Percentiles rank a stretch among this genome's conserved stretches.
Evolutionary conservation across 2,329 filamentous ascomycete genomes (phyloP).

Genomic region (Cryphonectria japonica): DNA sequence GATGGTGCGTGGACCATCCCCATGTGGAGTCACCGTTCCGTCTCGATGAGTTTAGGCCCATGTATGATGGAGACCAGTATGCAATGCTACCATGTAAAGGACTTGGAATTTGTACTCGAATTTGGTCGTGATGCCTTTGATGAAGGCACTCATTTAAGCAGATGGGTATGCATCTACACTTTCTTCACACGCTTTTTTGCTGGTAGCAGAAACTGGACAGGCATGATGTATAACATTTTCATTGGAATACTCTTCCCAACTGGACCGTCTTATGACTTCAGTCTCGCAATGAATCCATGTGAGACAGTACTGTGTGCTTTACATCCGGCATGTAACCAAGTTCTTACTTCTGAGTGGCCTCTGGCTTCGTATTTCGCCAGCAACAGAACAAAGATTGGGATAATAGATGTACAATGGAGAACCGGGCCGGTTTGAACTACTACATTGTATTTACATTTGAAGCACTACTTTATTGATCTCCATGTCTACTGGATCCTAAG

Average conservation of each 20-base stretch:
- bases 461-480: background rate
- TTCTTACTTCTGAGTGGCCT: background rate
- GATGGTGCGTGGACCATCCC: background rate
- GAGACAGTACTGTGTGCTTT: background rate
- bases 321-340: background rate
- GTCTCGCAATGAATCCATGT: too few relatives aligned
- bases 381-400: background rate
- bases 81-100: background rate
- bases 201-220: too few relatives aligned
- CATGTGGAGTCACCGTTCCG: background rate
- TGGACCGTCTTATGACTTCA: too few relatives aligned
- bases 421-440: background rate
- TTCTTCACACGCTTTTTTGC: too few relatives aligned
- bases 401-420: background rate
- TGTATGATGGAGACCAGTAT: background rate
- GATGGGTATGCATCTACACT: too few relatives aligned
- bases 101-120: too few relatives aligned
- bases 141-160: too few relatives aligned
- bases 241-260: too few relatives aligned
- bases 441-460: background rate
- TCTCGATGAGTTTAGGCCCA: background rate
- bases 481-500: background rate
- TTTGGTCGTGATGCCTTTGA: background rate
- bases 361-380: background rate
- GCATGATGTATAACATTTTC: too few relatives aligned